Evolutionary conservation across 495 filamentous ascomycete species (phyloP), one percentile per base, ranked within the genome.

Genomic region (Coniosporium apollinis): DNA sequence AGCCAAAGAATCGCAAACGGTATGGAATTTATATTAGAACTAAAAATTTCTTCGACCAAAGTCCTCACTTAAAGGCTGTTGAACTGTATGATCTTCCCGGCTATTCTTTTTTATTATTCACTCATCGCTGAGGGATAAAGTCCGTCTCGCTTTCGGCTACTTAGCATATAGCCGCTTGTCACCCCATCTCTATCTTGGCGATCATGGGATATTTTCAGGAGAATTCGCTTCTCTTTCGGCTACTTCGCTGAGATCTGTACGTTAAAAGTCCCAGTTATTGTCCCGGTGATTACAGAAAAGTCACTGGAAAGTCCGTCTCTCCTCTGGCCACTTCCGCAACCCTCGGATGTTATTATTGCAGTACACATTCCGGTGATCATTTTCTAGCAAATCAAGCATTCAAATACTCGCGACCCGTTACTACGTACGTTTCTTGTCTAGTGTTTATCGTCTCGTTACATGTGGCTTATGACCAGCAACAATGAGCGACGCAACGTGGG

Each of bases 401-500:
- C 13, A 13, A 26, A 26, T 13, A 26, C 24, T 26, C 24, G 13
- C 24, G 24, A 26, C 24, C n/a, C 24, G 13, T 26, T 13, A 26
- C 8, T 7, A 26, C 24, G 13, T 26, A 26, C 24, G 13, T 26
- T 26, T 26, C 24, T 26, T 26, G 24, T 26, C 24, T 26, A 26
- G 24, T 13, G 13, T 26, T 26, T 26, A 26, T 26, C 7, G 24
- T 26, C 8, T 26, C 24, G 24, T 26, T 26, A 26, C 24, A 13
- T 26, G 24, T 26, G 24, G 24, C 24, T 26, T 26, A 13, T 26
- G 13, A 26, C 24, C 24, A 26, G 24, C 24, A 26, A 13, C 13
- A n/a, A 26, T 26, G 24, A 26, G 24, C 24, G 24, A 42, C 19
- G 46, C 47, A 14, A 48, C 41, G 36, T 61, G 51, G 49, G 57